Evolutionary conservation across 495 filamentous ascomycete genomes (phyloP), one percentile per base, ranked within the genome.

Genomic region (Trichodelitschia bisporula): DNA sequence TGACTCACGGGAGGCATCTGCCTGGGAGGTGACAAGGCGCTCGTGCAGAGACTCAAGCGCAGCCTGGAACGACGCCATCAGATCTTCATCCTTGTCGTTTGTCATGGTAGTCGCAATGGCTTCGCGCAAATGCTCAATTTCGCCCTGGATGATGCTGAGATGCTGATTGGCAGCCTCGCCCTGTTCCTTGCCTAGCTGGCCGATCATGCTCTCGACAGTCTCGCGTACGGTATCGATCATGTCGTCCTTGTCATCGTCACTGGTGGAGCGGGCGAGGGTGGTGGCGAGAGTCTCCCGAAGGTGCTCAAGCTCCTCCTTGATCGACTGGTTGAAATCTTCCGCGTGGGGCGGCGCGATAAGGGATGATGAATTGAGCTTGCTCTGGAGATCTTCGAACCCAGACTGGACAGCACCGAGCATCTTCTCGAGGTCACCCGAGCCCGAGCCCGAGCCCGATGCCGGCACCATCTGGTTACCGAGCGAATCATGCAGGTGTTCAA

Each of bases 21-120:
- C 46, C 10, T 50, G 42, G 15, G 48, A 35, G 8, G 39, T 25
- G 2, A 37, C 28, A 11, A 50, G 35, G 19, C 51, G 47, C 1
- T 33, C 36, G 4, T 49, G 43, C 11, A 56, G 32, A 15, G 47
- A 46, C 18, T 54, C 52, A 20, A 54, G 26, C 0, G 42, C 31
- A 26, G 43, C 41, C 6, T 38, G 39, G 9, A 56, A 38, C 4
- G 41, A 39, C 16, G 68, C 60, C 6, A 72, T 46, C n/a, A 72
- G 61, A 24, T 69, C 64, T 15, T 57, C 53, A 26, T 55, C 46
- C 15, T 43, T 49, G 11, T 51, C 40, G 4, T 54, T 53, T 11
- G 84, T 58, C 11, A 89, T 52, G 2, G 69, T 59, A 2, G 64
- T 66, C 36, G 70, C 69, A 37, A 92, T 60, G 0, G 64, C 66